A percentile compares a stretch with the other conserved stretches of the same genome.
Conservation (phyloP, 2,329 filamentous ascomycete genomes). For the Sporothrix pseudoabietina region DNA sequence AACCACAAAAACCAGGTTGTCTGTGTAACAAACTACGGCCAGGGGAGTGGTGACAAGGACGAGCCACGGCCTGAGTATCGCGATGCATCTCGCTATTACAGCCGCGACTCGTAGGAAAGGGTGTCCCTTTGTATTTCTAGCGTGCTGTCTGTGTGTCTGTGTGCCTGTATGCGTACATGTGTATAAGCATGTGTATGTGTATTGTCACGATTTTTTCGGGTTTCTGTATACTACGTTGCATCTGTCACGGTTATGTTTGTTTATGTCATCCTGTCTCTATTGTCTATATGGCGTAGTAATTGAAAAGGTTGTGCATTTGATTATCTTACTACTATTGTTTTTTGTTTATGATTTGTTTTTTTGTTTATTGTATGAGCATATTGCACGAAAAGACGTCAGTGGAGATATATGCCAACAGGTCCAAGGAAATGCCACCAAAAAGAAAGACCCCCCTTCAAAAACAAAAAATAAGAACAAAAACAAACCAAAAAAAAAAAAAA, state of each 20-base stretch:
- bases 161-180: neutral
- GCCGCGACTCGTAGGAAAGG: neutral
- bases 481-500: too few relatives aligned
- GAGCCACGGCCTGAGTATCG: slow-evolving; percentile 30
- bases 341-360: neutral
- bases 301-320: too few relatives aligned
- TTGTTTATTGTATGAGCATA: neutral
- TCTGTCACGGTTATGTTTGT: neutral
- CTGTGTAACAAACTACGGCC: slow-evolving; percentile 30
- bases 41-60: slow-evolving; percentile 16
- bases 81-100: slow-evolving; percentile 31
- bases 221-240: neutral
- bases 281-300: too few relatives aligned
- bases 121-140: neutral
- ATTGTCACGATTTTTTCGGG: neutral
- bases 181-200: neutral
- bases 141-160: neutral
- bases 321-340: too few relatives aligned
- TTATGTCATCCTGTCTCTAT: too few relatives aligned
- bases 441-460: too few relatives aligned
- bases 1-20: slow-evolving; percentile 30
- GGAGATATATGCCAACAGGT: neutral
- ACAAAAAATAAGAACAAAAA: neutral
- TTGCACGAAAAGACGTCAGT: neutral
- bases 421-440: neutral